Percentiles rank a stretch among this genome's conserved stretches.
phyloP scores from a whole-genome alignment of 106 monocot genomes.

The Apostasia shenzhenica region DNA sequence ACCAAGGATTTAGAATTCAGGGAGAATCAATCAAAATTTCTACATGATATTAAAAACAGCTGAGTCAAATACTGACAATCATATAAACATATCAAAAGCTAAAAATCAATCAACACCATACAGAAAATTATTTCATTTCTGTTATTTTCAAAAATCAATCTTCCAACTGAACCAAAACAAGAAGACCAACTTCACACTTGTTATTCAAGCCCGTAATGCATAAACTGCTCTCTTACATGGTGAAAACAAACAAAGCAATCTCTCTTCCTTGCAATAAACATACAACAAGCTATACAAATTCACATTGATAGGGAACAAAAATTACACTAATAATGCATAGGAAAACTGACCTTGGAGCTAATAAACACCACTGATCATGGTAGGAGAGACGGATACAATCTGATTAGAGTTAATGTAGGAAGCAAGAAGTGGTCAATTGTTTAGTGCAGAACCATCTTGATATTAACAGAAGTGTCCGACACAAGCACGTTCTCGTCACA shows the following conservation, averaged over 20 bases:
- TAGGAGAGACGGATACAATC: neutral
- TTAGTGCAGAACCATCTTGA: neutral
- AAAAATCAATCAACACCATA: too few species aligned
- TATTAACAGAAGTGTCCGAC: neutral
- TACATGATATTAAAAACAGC: too few species aligned
- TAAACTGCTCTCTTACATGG: neutral
- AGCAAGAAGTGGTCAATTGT: neutral
- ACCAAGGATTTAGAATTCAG: too few species aligned
- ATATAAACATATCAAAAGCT: too few species aligned
- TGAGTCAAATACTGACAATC: too few species aligned
- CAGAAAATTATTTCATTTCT: too few species aligned
- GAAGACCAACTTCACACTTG: conserved; percentile 5
- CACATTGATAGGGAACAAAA: conserved; percentile 4
- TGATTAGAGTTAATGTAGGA: neutral
- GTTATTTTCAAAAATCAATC: too few species aligned
- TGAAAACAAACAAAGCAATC: conserved; percentile 2
- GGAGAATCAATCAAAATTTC: too few species aligned
- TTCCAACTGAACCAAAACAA: neutral
- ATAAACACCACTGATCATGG: neutral
- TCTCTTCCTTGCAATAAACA: conserved; percentile 9
- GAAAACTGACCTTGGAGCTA: neutral
- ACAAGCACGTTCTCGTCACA: too few species aligned
- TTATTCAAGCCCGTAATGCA: conserved; percentile 8
- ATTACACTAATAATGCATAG: neutral
- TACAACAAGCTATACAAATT: conserved; percentile 8